Conservation (phyloP, 495 filamentous ascomycete species). For the Aspergillus baeticus region DNA sequence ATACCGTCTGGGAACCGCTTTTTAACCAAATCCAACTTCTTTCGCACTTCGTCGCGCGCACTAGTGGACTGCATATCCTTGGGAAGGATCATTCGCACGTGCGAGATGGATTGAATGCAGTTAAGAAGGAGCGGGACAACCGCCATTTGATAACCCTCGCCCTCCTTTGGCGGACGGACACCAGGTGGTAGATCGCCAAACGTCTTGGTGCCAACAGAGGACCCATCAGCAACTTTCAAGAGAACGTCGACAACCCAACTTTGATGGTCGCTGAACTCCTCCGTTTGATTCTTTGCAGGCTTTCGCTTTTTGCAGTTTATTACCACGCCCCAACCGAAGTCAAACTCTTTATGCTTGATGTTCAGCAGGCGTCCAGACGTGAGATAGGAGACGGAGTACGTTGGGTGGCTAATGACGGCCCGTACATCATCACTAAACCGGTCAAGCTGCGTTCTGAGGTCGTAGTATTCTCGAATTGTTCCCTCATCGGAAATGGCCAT, state of each 20-base stretch:
- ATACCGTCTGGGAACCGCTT: slow-evolving; percentile 91
- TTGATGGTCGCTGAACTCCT: slow-evolving; percentile 68
- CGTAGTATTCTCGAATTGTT: slow-evolving; percentile 89
- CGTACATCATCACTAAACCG: slow-evolving; percentile 81
- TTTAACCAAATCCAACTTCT: slow-evolving; percentile 69
- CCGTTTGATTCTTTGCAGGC: slow-evolving; percentile 55
- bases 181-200: slow-evolving; percentile 62
- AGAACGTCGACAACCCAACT: slow-evolving; percentile 79
- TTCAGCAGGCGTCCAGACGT: slow-evolving; percentile 80
- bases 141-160: slow-evolving; percentile 73
- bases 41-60: slow-evolving; percentile 63
- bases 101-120: slow-evolving; percentile 74
- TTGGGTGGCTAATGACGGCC: slow-evolving; percentile 84
- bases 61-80: slow-evolving; percentile 64
- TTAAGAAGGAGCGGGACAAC: slow-evolving; percentile 83
- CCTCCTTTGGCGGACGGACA: slow-evolving; percentile 59
- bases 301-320: slow-evolving; percentile 66
- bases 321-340: slow-evolving; percentile 93
- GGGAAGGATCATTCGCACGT: slow-evolving; percentile 76
- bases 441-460: slow-evolving; percentile 78
- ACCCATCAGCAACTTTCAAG: slow-evolving; percentile 63
- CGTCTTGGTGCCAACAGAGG: slow-evolving; percentile 55
- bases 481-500: slow-evolving; percentile 81
- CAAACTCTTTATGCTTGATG: slow-evolving; percentile 71
- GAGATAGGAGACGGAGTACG: slow-evolving; percentile 76